Conservation (phyloP, 331 rosid species). For the Spiraea crenata region DNA sequence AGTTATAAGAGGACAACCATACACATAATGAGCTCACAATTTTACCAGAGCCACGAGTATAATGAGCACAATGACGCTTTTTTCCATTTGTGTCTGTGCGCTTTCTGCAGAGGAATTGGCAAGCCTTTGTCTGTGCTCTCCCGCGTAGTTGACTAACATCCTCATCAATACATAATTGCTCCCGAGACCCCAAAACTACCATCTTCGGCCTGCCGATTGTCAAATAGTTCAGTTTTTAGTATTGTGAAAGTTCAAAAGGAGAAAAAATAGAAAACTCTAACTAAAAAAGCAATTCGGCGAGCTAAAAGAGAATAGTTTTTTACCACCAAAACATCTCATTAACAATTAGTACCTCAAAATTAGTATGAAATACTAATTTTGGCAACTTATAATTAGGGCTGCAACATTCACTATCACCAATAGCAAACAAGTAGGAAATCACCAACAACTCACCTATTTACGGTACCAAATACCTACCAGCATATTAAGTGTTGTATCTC, state of each 20-base stretch:
- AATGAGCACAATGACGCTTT: constrained; percentile 54
- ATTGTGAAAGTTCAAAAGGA: constrained; percentile 10
- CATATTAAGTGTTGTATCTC: neutral
- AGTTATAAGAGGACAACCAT: neutral
- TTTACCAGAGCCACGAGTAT: constrained; percentile 49
- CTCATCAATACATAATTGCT: constrained; percentile 91
- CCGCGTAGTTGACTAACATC: constrained; percentile 75
- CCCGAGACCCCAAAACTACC: constrained; percentile 90
- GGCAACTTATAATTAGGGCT: neutral
- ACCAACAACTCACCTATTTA: constrained; percentile 4
- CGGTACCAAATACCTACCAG: neutral
- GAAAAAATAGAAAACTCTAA: neutral
- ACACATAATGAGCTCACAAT: constrained; percentile 5
- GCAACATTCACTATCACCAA: neutral
- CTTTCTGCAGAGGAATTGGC: constrained; percentile 61
- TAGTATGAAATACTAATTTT: neutral
- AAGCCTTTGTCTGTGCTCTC: constrained; percentile 74
- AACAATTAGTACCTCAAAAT: neutral
- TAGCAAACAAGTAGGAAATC: neutral
- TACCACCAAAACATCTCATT: neutral
- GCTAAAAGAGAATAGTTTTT: neutral
- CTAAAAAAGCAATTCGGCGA: neutral
- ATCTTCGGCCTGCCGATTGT: constrained; percentile 76
- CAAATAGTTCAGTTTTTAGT: constrained; percentile 15
- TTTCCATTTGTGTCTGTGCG: constrained; percentile 9